Base-by-base conservation (phyloP, 23 red algal species). In the Gracilaria gracilis region DNA sequence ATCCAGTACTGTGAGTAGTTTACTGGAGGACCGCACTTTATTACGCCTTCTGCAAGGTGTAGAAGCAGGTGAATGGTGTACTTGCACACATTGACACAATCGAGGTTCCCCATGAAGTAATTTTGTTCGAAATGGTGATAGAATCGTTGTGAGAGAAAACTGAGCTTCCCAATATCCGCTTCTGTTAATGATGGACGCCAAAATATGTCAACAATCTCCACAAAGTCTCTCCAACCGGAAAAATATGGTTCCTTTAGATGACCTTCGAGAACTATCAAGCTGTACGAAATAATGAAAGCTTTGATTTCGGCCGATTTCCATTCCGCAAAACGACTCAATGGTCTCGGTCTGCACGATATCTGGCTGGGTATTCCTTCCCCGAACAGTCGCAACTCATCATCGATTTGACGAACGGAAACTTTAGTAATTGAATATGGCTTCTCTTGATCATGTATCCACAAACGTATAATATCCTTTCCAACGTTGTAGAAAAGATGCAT, bases 1-100 rank as follows among this genome's bases (percentile, higher is more conserved):
- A 85, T 47, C 81, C 61, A 73, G 24, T 66, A 85, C 0, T 85
- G 61, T 19, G 57, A 67, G 25, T 67, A 85, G 57, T 85, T 85
- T 44, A 65, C 0, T 21, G 36, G 61, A 29, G 31, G 81, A 21
- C 61, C 37, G 21, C 24, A 1, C 2, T 44, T 3, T 21, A 69
- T 16, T 44, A 85, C 9, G 16, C 50, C 38, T 49, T 85, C 61
- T 19, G 21, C 17, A 5, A 85, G 39, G 24, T 72, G 23, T 49
- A 66, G 62, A 58, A 85, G 31, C 29, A 70, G 11, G 49, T 85
- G 57, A 20, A 83, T 58, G 14, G 49, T 48, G 20, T 47, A 70
- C 1, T 50, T 70, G 81, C 81, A 67, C 0, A 44, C 0, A 33
- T 49, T 0, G 11, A 47, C 32, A 29, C 55, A 29, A 17, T 67